Percentiles rank a stretch among this genome's conserved stretches.
phyloP scores from a whole-genome alignment of 2,329 filamentous ascomycete species.

The Pseudophaeomoniella oleicola region DNA sequence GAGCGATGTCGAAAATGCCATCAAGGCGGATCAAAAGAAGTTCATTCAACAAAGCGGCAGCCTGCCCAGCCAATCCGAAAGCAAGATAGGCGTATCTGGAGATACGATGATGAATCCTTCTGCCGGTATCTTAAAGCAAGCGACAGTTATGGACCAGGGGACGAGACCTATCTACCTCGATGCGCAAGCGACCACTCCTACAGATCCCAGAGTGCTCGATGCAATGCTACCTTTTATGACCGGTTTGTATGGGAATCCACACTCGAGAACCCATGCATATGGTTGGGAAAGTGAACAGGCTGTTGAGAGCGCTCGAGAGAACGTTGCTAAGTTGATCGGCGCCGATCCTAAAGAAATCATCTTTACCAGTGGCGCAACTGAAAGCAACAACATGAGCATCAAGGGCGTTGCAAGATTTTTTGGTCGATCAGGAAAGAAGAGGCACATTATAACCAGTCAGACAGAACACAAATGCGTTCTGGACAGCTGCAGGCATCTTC shows the following conservation, averaged over 20 bases:
- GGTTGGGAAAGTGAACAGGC: slow-evolving; percentile 97
- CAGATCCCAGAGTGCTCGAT: slow-evolving; percentile 87
- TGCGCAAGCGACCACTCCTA: slow-evolving; percentile 93
- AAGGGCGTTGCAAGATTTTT: slow-evolving; percentile 97
- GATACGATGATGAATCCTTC: slow-evolving; percentile 68
- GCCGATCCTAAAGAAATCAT: slow-evolving; percentile 97
- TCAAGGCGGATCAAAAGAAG: slow-evolving; percentile 72
- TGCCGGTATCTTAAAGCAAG: slow-evolving; percentile 73
- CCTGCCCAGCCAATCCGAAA: slow-evolving; percentile 39
- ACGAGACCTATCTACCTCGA: slow-evolving; percentile 92
- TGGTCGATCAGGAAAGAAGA: slow-evolving; percentile 86
- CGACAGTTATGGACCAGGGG: slow-evolving; percentile 83
- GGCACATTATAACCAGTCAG: slow-evolving; percentile 92
- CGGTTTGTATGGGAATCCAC: slow-evolving; percentile 89
- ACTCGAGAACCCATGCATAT: slow-evolving; percentile 93
- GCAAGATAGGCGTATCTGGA: slow-evolving; percentile 42
- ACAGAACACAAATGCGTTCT: slow-evolving; percentile 99
- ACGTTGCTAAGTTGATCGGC: slow-evolving; percentile 77
- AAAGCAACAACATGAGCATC: slow-evolving; percentile 99
- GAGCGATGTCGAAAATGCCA: slow-evolving; percentile 58
- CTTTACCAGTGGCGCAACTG: slow-evolving; percentile 93
- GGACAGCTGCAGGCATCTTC: slow-evolving; percentile 89
- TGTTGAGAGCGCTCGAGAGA: slow-evolving; percentile 69
- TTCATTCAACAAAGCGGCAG: slow-evolving; percentile 49
- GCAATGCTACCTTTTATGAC: slow-evolving; percentile 93